phyloP scores from a whole-genome alignment of 106 monocot genomes.

The Posidonia australis region DNA sequence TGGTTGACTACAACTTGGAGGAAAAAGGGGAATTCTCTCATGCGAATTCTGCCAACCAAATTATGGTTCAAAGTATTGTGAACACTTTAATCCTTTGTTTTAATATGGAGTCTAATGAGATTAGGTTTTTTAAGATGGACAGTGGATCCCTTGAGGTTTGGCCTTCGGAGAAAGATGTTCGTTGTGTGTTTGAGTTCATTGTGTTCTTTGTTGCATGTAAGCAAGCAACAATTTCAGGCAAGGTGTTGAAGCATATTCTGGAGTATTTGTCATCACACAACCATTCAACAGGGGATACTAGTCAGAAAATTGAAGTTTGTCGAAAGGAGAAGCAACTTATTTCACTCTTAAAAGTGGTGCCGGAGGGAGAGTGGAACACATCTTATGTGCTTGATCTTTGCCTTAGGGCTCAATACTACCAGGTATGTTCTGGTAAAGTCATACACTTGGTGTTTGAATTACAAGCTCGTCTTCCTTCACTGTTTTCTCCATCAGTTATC shows the following conservation, averaged over 20 bases:
- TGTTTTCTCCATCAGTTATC: no score
- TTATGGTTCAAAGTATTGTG: conserved; percentile 45
- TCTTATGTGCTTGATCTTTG: conserved; percentile 61
- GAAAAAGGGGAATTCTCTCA: conserved; percentile 3
- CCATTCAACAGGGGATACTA: conserved; percentile 2
- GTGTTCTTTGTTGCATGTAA: conserved; percentile 52
- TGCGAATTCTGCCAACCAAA: conserved; percentile 16
- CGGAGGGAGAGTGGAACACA: conserved; percentile 47
- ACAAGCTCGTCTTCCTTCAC: conserved; percentile 38
- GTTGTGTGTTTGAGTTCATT: conserved; percentile 58
- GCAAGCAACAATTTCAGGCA: conserved; percentile 38
- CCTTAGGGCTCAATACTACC: conserved; percentile 58
- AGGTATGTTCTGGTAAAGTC: conserved; percentile 28
- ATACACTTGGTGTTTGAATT: conserved; percentile 4
- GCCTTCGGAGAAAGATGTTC: conserved; percentile 66
- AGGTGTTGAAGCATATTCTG: conserved; percentile 67
- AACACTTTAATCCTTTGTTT: conserved; percentile 47
- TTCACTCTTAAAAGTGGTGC: conserved; percentile 43
- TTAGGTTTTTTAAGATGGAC: conserved; percentile 35
- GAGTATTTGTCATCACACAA: conserved; percentile 41
- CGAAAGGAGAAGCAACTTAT: conserved; percentile 59
- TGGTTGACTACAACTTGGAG: neutral
- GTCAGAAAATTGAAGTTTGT: conserved; percentile 18
- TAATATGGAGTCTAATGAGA: conserved; percentile 53
- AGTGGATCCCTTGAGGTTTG: conserved; percentile 32